A percentile compares a stretch with the other conserved stretches of the same genome.
phyloP scores from a whole-genome alignment of 441 rosid species.

The Arabidopsis hybrid region DNA sequence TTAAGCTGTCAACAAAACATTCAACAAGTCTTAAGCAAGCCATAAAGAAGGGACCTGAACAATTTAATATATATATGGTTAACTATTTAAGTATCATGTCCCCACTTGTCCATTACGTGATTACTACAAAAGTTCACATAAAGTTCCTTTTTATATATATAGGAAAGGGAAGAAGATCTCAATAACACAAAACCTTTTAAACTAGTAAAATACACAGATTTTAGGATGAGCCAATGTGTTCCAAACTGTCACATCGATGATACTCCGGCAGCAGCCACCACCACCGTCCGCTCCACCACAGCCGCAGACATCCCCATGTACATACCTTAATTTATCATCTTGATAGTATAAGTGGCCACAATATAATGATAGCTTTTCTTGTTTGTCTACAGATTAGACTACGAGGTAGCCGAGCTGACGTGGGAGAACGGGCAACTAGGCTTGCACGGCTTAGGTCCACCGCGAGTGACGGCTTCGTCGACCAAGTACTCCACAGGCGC shows the following conservation, averaged over 20 bases:
- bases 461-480: slow-evolving; percentile 51
- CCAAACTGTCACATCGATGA: slow-evolving; percentile 76
- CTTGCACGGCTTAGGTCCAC: slow-evolving; percentile 77
- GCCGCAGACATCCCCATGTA: slow-evolving; percentile 62
- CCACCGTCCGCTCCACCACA: slow-evolving; percentile 49
- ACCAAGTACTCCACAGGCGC: slow-evolving; percentile 60
- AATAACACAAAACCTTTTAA: slow-evolving; percentile 5
- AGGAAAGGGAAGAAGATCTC: slow-evolving; percentile 33
- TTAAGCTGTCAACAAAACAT: slow-evolving; percentile 15
- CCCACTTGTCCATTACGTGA: slow-evolving; percentile 40
- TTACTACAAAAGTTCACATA: slow-evolving; percentile 33
- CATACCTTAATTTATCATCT: neutral
- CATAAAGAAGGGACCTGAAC: slow-evolving; percentile 25
- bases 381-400: slow-evolving; percentile 57
- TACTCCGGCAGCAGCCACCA: slow-evolving; percentile 35
- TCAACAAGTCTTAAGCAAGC: slow-evolving; percentile 16
- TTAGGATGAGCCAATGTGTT: slow-evolving; percentile 82
- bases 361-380: neutral
- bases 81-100: slow-evolving; percentile 31
- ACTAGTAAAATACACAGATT: slow-evolving; percentile 1
- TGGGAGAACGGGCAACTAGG: slow-evolving; percentile 93
- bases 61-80: slow-evolving; percentile 24
- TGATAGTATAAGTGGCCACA: neutral
- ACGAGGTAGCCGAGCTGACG: slow-evolving; percentile 89
- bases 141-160: neutral